Evolutionary conservation across 2,329 filamentous ascomycete genomes (phyloP), one percentile per base, ranked within the genome.

Genomic region (Cladosporium sp.): DNA sequence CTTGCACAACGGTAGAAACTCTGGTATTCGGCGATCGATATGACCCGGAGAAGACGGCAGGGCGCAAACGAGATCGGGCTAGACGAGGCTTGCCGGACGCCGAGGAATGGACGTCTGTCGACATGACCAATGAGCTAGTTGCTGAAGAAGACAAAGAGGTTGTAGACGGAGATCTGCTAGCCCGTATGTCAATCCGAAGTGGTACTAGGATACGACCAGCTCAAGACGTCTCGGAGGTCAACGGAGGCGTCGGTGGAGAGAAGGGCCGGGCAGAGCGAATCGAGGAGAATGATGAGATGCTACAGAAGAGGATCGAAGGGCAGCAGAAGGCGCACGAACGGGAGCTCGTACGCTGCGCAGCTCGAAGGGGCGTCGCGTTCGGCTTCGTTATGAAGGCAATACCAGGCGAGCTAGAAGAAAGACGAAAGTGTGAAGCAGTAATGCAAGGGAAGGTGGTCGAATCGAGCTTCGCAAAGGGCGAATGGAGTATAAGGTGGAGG

Each of bases 311-410:
- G 25, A 72, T 75, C 8, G 79, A 85, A 61, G 84, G 85, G 0
- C 79, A 85, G 71, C 79, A 76, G 65, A 74, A 76, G 39, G 81
- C 81, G 4, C 78, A 82, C 64, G 78, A 82, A 72, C 76, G 83
- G 25, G 88, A 91, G 72, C 80, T 88, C 77, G 82, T 89, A 54
- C 81, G 85, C 26, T 83, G 84, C 18, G 87, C 87, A 0, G 89
- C 88, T 2, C 83, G 88, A 69, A 81, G 87, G 25, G 83, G 82
- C 0, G 84, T 84, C 64, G 85, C 84, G 0, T 87, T 87, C 76
- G 85, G 85, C 0, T 81, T 86, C 32, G 70, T 76, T 60, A 48
- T 63, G 13, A 56, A 66, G 61, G 65, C 51, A 21, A 59, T 56
- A 43, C 39, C 46, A 10, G 64, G 66, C 61, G 56, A 53, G 7